Conservation (phyloP, 2,329 filamentous ascomycete genomes). For the Fusarium sp. region DNA sequence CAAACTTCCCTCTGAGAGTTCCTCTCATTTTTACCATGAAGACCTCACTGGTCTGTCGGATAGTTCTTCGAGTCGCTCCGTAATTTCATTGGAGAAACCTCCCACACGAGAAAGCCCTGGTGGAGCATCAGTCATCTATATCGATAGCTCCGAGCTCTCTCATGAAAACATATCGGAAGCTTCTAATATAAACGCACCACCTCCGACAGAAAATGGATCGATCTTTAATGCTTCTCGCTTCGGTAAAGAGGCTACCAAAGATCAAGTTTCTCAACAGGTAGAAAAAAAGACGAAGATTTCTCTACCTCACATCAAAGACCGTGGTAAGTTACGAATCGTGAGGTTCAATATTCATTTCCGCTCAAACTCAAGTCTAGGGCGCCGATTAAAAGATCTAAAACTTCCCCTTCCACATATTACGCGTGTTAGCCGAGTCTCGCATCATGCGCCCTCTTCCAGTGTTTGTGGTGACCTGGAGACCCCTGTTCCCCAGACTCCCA, state of each 20-base stretch:
- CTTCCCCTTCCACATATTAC: conserved; percentile 21
- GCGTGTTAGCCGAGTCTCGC: neutral
- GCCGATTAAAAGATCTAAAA: conserved; percentile 8
- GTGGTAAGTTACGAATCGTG: neutral
- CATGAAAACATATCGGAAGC: neutral
- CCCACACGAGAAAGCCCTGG: neutral
- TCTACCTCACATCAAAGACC: neutral
- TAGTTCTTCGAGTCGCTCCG: neutral
- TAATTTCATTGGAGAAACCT: neutral
- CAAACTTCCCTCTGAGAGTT: neutral
- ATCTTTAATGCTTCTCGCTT: neutral
- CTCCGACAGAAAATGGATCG: neutral
- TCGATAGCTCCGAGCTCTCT: neutral
- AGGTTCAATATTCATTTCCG: neutral
- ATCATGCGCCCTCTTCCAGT: conserved; percentile 35
- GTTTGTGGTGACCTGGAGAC: conserved; percentile 50
- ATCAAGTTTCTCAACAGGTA: neutral
- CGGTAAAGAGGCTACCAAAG: neutral
- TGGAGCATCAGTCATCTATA: neutral
- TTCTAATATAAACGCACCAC: neutral
- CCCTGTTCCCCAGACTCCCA: conserved; percentile 42
- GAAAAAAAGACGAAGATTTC: neutral
- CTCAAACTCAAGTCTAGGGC: conserved; percentile 7
- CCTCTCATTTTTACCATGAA: neutral
- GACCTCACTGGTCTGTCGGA: neutral